Evolutionary conservation across 2,329 filamentous ascomycete species (phyloP).

Genomic region (Trichoderma sp.): DNA sequence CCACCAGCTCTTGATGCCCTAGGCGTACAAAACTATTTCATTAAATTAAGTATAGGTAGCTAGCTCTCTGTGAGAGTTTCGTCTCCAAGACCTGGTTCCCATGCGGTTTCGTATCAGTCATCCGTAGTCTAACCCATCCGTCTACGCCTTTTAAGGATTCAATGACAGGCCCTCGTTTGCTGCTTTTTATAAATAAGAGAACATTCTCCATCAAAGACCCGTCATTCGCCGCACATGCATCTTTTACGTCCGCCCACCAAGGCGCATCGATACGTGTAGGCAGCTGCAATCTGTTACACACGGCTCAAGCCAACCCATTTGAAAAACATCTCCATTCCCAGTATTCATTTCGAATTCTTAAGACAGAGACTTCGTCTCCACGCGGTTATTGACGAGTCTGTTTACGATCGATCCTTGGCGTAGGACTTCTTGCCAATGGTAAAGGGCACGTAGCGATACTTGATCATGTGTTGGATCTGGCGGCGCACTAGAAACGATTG

Average conservation of each 20-base stretch:
- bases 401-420: slow-evolving; percentile 57
- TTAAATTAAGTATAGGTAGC: slow-evolving; percentile 18
- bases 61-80: slow-evolving; percentile 14
- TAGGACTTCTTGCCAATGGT: slow-evolving; percentile 86
- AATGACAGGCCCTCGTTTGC: not conserved
- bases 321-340: not conserved
- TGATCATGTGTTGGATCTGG: slow-evolving; percentile 99
- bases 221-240: slow-evolving; percentile 6
- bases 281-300: not conserved
- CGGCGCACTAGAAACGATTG: slow-evolving; percentile 71
- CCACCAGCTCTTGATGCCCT: not conserved
- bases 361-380: not conserved
- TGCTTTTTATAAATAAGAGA: not conserved
- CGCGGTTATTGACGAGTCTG: not conserved
- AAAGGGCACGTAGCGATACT: slow-evolving; percentile 97
- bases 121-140: slow-evolving; percentile 20
- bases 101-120: slow-evolving; percentile 16
- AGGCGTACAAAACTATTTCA: slow-evolving; percentile 4
- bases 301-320: not conserved
- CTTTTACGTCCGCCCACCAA: not conserved
- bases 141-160: slow-evolving; percentile 15
- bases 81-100: slow-evolving; percentile 16
- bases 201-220: not conserved
- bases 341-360: not conserved
- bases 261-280: not conserved